A percentile compares a stretch with the other conserved stretches of the same genome.
Evolutionary conservation across 1,139 yeast species (phyloP).

Genomic region (Taphrina betulina): DNA sequence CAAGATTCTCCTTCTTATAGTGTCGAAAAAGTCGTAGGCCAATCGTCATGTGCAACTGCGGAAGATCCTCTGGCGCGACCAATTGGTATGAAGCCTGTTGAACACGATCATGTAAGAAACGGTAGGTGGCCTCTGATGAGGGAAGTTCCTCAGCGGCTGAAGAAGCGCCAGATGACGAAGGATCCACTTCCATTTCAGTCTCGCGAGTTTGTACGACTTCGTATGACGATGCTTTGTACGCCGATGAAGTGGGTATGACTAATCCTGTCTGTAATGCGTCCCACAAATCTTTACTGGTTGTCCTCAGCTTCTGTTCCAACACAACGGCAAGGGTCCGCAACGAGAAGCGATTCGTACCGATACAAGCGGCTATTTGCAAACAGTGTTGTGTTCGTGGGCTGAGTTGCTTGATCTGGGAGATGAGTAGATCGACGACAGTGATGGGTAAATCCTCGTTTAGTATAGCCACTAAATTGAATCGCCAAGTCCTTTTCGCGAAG

Average conservation of each 20-base stretch:
- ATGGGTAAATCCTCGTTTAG: conserved; percentile 23
- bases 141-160: conserved; percentile 2
- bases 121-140: conserved; percentile 11
- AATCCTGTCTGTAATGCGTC: conserved; percentile 27
- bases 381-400: conserved; percentile 7
- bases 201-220: neutral
- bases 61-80: conserved; percentile 7
- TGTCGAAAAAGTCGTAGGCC: conserved; percentile 16
- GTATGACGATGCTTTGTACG: conserved; percentile 17
- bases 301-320: neutral
- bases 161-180: neutral
- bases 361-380: conserved; percentile 25
- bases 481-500: conserved; percentile 11
- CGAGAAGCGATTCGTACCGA: conserved; percentile 27
- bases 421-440: conserved; percentile 24
- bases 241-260: conserved; percentile 16
- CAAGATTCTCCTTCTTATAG: neutral
- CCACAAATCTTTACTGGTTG: conserved; percentile 16
- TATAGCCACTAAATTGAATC: conserved; percentile 21
- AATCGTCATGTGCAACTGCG: conserved; percentile 24
- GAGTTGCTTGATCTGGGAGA: conserved; percentile 9
- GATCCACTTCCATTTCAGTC: conserved; percentile 10
- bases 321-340: conserved; percentile 10
- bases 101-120: conserved; percentile 31
- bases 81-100: conserved; percentile 30